Percentiles rank a stretch among this genome's conserved stretches.
Evolutionary conservation across 371 early-diverging fungal species (phyloP).

Genomic region (Saksenaea vasiformis): DNA sequence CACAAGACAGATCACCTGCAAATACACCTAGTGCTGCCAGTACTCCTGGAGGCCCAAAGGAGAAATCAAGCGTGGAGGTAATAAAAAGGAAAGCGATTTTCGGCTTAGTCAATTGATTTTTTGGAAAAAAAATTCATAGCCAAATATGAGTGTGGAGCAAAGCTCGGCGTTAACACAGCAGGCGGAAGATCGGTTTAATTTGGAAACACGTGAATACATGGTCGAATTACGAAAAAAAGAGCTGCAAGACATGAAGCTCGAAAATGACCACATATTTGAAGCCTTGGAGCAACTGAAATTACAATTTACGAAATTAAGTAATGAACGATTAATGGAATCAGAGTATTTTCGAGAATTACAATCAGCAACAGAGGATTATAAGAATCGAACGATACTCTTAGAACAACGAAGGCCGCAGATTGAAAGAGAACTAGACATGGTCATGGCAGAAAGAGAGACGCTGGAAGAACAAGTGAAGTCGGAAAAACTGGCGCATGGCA

Average conservation of each 20-base stretch:
- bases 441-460: slow-evolving; percentile 20
- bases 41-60: background rate
- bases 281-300: slow-evolving; percentile 56
- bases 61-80: background rate
- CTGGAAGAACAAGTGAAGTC: slow-evolving; percentile 27
- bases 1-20: background rate
- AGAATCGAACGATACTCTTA: slow-evolving; percentile 30
- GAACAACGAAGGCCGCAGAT: slow-evolving; percentile 30
- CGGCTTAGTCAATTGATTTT: background rate
- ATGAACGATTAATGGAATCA: slow-evolving; percentile 54
- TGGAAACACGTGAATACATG: slow-evolving; percentile 34
- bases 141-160: slow-evolving; percentile 23
- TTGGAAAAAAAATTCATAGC: background rate
- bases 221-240: slow-evolving; percentile 66
- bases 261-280: slow-evolving; percentile 59
- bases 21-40: background rate
- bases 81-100: background rate
- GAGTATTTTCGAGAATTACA: slow-evolving; percentile 59
- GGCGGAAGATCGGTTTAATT: slow-evolving; percentile 21
- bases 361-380: slow-evolving; percentile 49
- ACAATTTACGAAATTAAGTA: slow-evolving; percentile 39
- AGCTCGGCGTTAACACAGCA: slow-evolving; percentile 19
- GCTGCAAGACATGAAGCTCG: slow-evolving; percentile 70
- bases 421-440: slow-evolving; percentile 20
- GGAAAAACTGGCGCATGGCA: slow-evolving; percentile 27